Base-by-base conservation (phyloP, 768 basidiomycete genomes). In the Suillus luteus region DNA sequence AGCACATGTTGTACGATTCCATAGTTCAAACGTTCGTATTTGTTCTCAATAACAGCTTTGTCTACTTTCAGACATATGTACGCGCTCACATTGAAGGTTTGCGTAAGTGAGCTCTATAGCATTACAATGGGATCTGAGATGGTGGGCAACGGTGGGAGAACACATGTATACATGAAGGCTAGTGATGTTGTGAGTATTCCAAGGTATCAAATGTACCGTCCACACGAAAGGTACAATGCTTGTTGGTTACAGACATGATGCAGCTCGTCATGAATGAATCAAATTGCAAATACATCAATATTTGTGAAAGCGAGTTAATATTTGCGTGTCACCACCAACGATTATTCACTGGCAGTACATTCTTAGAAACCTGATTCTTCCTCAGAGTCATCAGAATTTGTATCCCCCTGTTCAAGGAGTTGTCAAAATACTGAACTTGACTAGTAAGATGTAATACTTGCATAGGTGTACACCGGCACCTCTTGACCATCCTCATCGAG, bases 401-500 rank as follows among this genome's bases (percentile, higher is more conserved):
- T 52, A 17, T 40, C 24, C 9, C 10, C 4, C 15, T 38, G 55
- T 24, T 22, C 8, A 27, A 57, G 22, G 38, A 17, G 24, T 38
- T 4, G 38, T 57, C 9, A 57, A 57, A 31, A 24, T 57, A 24
- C 15, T 40, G 55, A 27, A 9, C 17, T 40, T 57, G 15, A 9
- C 22, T 10, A 24, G 22, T 6, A 5, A 15, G 22, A 40, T 27
- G 24, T 17, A 22, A 40, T 22, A 57, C 55, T 57, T 15, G 24
- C 55, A 8, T 15, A 4, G 2, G 38, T n/a, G 15, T 40, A 57
- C 11, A 57, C 22, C 15, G 55, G 55, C 8, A 27, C 22, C 22
- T 57, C 55, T 9, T 40, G 24, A 2, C 55, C 55, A 17, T 57
- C 37, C 15, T 57, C 55, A 40, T 57, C 38, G 55, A 57, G 55